Base-by-base conservation (phyloP, 75 land plant genomes). In the Picea glauca region DNA sequence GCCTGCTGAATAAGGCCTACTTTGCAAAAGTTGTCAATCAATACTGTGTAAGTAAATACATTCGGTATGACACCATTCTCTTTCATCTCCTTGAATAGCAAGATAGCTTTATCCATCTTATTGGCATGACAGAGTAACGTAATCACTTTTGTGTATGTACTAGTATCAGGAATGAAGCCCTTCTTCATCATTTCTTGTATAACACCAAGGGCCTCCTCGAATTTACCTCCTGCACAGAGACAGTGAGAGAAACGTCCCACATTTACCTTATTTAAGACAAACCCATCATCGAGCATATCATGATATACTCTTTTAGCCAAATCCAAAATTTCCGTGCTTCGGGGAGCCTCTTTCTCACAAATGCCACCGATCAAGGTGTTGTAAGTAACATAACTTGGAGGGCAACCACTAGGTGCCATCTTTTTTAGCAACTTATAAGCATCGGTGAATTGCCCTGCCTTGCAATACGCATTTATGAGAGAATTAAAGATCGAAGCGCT, bases 1-100 rank as follows among this genome's bases (percentile, higher is more conserved):
- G 99, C 99, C 62, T 89, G 90, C 74, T 84, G 63, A 83, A 90
- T 70, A 30, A 90, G 87, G 5, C 90, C 95, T 57, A 79, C 86
- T 76, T 92, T 92, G 78, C 90, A 94, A 78, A 92, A 90, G 60
- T 60, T 80, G 82, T 91, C 91, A 76, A 93, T 93, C 78, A 89
- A 78, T 40, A 86, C 78, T 8, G 90, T 89, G 60, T 91, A 93
- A 54, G 84, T 84, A 83, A 77, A 88, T 15, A 87, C 93, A 85
- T 93, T 90, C 50, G 98, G 98, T 57, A 72, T 76, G 26, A 89
- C 68, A 4, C 83, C 80, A 65, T 76, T 86, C 31, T 64, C 76
- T 66, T 87, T 85, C 98, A 94, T 92, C 75, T 87, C 85, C 57
- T 84, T 77, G 79, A 94, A 85, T 78, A 94, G 81, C 3, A 43